Base-by-base conservation (phyloP, 805 yeast genomes). In the Teunomyces gatunensis region DNA sequence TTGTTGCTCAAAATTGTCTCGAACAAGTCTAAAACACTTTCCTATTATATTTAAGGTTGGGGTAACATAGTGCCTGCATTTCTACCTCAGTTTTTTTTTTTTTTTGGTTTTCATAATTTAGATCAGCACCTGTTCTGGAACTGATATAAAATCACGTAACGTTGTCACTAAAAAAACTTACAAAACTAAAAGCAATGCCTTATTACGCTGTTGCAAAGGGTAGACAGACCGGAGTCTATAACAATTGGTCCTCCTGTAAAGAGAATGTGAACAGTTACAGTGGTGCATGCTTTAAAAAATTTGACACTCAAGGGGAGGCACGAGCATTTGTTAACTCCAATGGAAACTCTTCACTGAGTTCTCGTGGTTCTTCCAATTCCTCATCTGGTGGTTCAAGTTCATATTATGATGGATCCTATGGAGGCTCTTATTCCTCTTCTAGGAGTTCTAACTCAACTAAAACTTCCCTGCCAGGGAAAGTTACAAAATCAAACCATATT, bases 201-300 rank as follows among this genome's bases (percentile, higher is more conserved):
- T 67, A 50, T 46, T 72, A 72, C 46, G 77, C 77, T 0, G 75
- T 72, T 10, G 74, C 73, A 12, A 60, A 54, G 20, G 77, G 77
- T 17, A 47, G 52, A 15, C 47, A 48, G 3, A 50, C 58, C 0
- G 96, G 96, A 0, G 70, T 89, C 0, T 89, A 67, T 63, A 54
- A 47, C 6, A 62, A 63, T 15, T 89, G 96, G 96, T 59, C 61
- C 1, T 80, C 74, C 4, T 81, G 85, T 47, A 68, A 75, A 45
- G 52, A 54, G 0, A 78, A 80, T 39, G 86, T 83, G 0, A 53
- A 57, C 5, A 89, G 91, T 0, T 84, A 61, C 54, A 48, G 75
- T 3, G 80, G 81, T 2, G 85, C 89, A 5, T 56, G 60, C 11
- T 84, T 60, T 64, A 85, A 84, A 62, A 77, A 77, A 54, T 87